These are phyloP conservation scores for Hippophae tibetana DNA, from an alignment of 306 rosid genomes.

Conservation along the genomic window DNA sequence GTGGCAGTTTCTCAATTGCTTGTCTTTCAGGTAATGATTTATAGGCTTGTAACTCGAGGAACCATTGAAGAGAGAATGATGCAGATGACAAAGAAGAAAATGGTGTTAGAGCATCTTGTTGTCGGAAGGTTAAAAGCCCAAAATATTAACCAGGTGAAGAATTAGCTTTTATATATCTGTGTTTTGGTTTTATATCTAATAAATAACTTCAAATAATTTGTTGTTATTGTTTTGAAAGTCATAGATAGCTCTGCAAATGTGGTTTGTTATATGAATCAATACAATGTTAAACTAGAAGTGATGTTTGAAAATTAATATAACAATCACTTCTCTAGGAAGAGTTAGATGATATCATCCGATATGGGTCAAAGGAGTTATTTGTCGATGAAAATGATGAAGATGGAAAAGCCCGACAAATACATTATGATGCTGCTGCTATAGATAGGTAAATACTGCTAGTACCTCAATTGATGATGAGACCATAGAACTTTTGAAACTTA, in stretches of 20 bases:
- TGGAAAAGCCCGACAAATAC: slow-evolving; percentile 92
- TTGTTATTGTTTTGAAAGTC: background rate
- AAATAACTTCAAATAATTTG: background rate
- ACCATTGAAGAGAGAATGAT: slow-evolving; percentile 98
- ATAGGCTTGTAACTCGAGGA: slow-evolving; percentile 89
- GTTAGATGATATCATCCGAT: slow-evolving; percentile 91
- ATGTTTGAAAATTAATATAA: slow-evolving; percentile 18
- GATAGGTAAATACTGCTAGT: slow-evolving; percentile 45
- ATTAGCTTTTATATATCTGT: background rate
- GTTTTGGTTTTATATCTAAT: background rate
- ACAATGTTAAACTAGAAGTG: background rate
- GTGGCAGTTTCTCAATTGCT: slow-evolving; percentile 13
- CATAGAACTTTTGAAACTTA: slow-evolving; percentile 11
- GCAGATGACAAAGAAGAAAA: slow-evolving; percentile 98
- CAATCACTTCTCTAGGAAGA: slow-evolving; percentile 59
- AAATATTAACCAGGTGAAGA: slow-evolving; percentile 84
- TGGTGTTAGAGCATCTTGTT: slow-evolving; percentile 97
- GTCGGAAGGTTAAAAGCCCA: slow-evolving; percentile 93
- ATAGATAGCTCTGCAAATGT: background rate
- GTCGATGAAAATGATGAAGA: slow-evolving; percentile 93
- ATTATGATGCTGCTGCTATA: slow-evolving; percentile 89
- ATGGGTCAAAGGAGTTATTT: slow-evolving; percentile 95
- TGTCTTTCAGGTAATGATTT: slow-evolving; percentile 78
- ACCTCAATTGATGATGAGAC: slow-evolving; percentile 4
- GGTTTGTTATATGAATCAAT: background rate